Conservation (phyloP, 495 filamentous ascomycete genomes). For the Poronia punctata region DNA sequence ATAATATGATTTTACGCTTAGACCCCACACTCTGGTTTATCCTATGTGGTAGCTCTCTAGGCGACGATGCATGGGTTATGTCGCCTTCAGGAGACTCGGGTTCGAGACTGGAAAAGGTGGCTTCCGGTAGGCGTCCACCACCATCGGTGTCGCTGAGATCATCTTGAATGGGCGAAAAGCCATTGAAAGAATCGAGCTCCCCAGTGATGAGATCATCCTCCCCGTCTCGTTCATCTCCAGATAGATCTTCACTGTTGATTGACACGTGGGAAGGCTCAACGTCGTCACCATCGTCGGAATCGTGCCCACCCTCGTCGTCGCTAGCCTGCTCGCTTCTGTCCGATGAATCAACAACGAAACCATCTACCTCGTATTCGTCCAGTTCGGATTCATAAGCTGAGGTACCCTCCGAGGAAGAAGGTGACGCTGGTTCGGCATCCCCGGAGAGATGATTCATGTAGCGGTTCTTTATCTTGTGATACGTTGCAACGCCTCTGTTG, state of each 20-base stretch:
- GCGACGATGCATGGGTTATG: conserved; percentile 3
- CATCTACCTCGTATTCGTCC: conserved; percentile 20
- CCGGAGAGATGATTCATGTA: neutral
- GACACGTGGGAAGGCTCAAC: neutral
- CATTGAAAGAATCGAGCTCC: conserved; percentile 9
- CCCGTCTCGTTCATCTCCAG: conserved; percentile 13
- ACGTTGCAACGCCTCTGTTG: neutral
- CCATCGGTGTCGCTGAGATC: conserved; percentile 3
- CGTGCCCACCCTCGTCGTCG: conserved; percentile 16
- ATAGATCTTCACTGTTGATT: neutral
- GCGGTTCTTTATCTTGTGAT: conserved; percentile 5
- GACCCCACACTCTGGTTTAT: conserved; percentile 2
- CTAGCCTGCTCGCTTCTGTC: conserved; percentile 5
- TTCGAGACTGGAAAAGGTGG: conserved; percentile 12
- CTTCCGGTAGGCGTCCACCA: neutral
- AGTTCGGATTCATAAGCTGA: conserved; percentile 1
- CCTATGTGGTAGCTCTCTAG: conserved; percentile 6
- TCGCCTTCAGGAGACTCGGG: conserved; percentile 9
- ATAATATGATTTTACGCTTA: conserved; percentile 22
- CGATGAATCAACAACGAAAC: conserved; percentile 20
- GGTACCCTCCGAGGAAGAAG: conserved; percentile 1
- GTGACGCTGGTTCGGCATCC: neutral
- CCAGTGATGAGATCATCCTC: conserved; percentile 10
- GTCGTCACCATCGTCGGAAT: conserved; percentile 16
- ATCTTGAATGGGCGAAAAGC: conserved; percentile 18